Evolutionary conservation across 108 stramenopile species (phyloP).

Genomic region (Fistulifera solaris): DNA sequence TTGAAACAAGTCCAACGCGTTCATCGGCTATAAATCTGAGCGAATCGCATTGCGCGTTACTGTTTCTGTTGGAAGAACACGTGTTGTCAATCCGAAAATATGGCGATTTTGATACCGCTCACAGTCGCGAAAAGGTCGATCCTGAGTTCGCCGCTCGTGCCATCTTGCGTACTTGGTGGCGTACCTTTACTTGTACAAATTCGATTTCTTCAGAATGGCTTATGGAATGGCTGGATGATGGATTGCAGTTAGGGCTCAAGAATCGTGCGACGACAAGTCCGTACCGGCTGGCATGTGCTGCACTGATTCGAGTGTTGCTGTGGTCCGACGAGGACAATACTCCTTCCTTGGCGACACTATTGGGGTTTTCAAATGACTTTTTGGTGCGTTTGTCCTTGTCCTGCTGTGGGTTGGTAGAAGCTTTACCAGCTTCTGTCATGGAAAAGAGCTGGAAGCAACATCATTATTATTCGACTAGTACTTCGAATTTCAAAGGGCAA

Average conservation of each 20-base stretch:
- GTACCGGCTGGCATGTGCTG: conserved; percentile 69
- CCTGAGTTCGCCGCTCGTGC: conserved; percentile 60
- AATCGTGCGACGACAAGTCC: conserved; percentile 8
- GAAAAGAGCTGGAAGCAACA: conserved; percentile 16
- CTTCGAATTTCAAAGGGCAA: too few relatives aligned
- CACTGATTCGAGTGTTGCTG: conserved; percentile 50
- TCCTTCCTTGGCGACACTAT: conserved; percentile 21
- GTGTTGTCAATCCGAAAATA: conserved; percentile 47
- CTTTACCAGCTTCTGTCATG: conserved; percentile 43
- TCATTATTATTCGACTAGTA: not conserved
- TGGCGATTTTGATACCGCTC: conserved; percentile 53
- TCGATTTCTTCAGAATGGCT: conserved; percentile 19
- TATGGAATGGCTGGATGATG: conserved; percentile 32
- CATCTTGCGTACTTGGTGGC: conserved; percentile 62
- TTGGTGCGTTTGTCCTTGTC: conserved; percentile 52
- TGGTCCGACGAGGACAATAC: conserved; percentile 35
- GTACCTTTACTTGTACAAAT: conserved; percentile 9
- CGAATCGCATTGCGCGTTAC: conserved; percentile 36
- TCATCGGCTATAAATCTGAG: conserved; percentile 21
- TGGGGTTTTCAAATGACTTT: conserved; percentile 45
- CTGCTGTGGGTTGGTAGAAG: conserved; percentile 62
- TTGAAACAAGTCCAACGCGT: conserved; percentile 11
- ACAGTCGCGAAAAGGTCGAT: conserved; percentile 42
- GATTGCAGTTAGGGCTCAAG: conserved; percentile 26
- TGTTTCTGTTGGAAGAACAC: conserved; percentile 60